Evolutionary conservation across 2,329 filamentous ascomycete species (phyloP), one percentile per base, ranked within the genome.

Genomic region (Aspergillus sclerotialis): DNA sequence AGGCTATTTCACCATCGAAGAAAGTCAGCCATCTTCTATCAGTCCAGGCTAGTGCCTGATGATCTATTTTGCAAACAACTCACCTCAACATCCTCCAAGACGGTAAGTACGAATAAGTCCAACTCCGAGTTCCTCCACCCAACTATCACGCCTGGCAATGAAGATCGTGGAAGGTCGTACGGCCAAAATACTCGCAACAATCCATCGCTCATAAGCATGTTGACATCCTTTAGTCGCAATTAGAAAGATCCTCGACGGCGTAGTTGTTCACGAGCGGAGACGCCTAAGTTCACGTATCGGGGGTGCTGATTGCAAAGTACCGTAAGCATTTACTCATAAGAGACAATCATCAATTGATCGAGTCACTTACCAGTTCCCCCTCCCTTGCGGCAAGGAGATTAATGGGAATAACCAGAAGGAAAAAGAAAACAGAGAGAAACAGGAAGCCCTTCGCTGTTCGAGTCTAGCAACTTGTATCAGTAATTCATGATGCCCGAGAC

Each of bases 131-230:
- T 98, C 53, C 84, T 80, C 87, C 90, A 98, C 54, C 92, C 92
- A 30, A 98, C 84, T 45, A 98, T 79, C 40, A 95, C 84, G 28
- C 90, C 92, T 27, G 86, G 78, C 37, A 76, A 72, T 48, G 78
- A 76, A 36, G 81, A 84, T 61, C 72, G 75, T 35, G 76, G 73
- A 54, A 86, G 79, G 66, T 94, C 89, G 55, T 84, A 84, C 53
- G 92, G 93, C 92, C 92, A 98, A 70, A 98, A 96, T 69, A 98
- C 81, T 71, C 92, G 87, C 81, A 96, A 87, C 70, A 96, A 73
- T 56, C 85, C 89, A 85, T 92, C 75, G 52, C 68, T 68, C 65
- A 70, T 68, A 61, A 76, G 69, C 76, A 80, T 80, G 61, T 71
- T 78, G 70, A 65, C 73, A 77, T 68, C 64, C 52, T 55, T 48